Evolutionary conservation across 2,329 filamentous ascomycete genomes (phyloP).

Genomic region (Coniochaeta sp.): DNA sequence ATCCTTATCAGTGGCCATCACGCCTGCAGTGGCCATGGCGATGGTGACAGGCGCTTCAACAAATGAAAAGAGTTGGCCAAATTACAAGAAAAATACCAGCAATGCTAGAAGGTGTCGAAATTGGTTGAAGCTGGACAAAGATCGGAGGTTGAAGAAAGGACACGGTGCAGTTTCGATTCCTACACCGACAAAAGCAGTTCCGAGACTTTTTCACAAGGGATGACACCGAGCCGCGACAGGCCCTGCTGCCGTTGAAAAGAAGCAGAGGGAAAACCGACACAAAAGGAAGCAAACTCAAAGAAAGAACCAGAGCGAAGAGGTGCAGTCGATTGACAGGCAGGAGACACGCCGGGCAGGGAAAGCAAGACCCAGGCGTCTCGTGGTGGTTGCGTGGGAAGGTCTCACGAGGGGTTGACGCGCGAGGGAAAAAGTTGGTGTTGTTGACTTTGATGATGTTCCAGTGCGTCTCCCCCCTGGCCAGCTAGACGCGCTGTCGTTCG

Average conservation of each 20-base stretch:
- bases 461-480: background rate
- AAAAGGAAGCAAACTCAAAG: background rate
- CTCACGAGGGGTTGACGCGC: background rate
- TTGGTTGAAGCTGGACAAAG: background rate
- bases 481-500: background rate
- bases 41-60: background rate
- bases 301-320: background rate
- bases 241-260: background rate
- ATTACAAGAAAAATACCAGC: background rate
- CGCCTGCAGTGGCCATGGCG: constrained; percentile 31
- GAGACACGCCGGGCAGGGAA: constrained; percentile 1
- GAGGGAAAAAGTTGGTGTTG: background rate
- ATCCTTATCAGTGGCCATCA: constrained; percentile 30
- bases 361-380: background rate
- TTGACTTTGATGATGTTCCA: constrained; percentile 2
- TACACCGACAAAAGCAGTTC: background rate
- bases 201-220: background rate
- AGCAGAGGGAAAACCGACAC: background rate
- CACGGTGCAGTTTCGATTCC: background rate
- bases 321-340: background rate
- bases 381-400: background rate
- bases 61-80: background rate
- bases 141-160: background rate
- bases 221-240: background rate
- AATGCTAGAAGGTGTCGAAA: background rate